These are phyloP conservation scores for Passiflora organensis DNA, from an alignment of 345 rosid genomes.

Conservation along the genomic window DNA sequence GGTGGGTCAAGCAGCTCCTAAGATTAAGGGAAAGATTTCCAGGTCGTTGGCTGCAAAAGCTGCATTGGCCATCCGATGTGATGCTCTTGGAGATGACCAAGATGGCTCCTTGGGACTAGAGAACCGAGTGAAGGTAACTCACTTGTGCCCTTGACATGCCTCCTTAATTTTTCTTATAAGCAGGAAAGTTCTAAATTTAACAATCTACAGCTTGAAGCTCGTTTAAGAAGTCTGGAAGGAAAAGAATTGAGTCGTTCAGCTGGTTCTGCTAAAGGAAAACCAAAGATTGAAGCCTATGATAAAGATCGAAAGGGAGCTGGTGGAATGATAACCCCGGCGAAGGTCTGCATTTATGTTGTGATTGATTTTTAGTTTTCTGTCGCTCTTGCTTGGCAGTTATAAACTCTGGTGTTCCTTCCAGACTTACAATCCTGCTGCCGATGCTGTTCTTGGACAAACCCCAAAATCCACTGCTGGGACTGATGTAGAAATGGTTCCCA, in stretches of 20 bases:
- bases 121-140: conserved; percentile 64
- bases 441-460: conserved; percentile 52
- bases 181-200: no score
- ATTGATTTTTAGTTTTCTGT: neutral
- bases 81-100: conserved; percentile 82
- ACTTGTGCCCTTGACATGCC: neutral
- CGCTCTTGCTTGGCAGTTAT: neutral
- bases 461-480: conserved; percentile 21
- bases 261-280: conserved; percentile 88
- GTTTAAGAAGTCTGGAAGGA: conserved; percentile 78
- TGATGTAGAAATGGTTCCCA: conserved; percentile 17
- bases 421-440: conserved; percentile 77
- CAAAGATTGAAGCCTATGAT: conserved; percentile 79
- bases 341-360: conserved; percentile 34
- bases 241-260: conserved; percentile 65
- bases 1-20: conserved; percentile 85
- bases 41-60: conserved; percentile 87
- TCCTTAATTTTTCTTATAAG: no score
- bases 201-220: conserved; percentile 62
- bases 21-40: conserved; percentile 79
- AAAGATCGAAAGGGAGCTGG: conserved; percentile 67
- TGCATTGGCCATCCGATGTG: conserved; percentile 66
- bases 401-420: conserved; percentile 19
- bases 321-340: conserved; percentile 71
- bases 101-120: conserved; percentile 79